phyloP scores from a whole-genome alignment of 345 rosid genomes.

The Citrus cavaleriei region DNA sequence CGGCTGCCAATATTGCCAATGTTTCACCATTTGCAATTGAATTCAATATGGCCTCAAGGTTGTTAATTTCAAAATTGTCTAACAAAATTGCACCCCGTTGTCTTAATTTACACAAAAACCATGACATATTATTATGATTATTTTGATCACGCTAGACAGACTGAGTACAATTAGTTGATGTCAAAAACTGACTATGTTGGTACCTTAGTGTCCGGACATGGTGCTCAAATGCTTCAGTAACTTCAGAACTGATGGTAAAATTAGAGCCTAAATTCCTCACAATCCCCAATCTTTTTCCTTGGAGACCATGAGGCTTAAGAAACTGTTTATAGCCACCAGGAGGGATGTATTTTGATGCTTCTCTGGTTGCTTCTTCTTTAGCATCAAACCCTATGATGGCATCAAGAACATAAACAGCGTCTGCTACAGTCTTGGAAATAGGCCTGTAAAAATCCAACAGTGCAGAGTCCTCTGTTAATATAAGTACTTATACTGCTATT shows the following conservation, averaged over 20 bases:
- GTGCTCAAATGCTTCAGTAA: conserved; percentile 11
- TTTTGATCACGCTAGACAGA: not conserved
- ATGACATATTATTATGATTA: not conserved
- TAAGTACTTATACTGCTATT: not conserved
- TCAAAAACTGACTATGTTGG: not conserved
- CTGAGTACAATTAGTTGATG: not conserved
- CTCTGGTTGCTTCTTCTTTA: conserved; percentile 40
- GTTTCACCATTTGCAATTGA: conserved; percentile 8
- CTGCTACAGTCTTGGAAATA: conserved; percentile 50
- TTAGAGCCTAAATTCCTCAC: conserved; percentile 18
- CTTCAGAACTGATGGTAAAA: not conserved
- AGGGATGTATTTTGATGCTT: conserved; percentile 47
- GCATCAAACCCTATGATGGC: conserved; percentile 52
- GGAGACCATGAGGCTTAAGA: conserved; percentile 23
- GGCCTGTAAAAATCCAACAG: conserved; percentile 38
- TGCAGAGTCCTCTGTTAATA: not conserved
- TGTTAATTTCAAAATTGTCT: conserved; percentile 20
- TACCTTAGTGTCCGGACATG: conserved; percentile 35
- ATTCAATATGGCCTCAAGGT: not conserved
- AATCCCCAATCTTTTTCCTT: conserved; percentile 33
- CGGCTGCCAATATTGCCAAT: conserved; percentile 13
- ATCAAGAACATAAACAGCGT: conserved; percentile 60
- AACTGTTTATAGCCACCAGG: conserved; percentile 57
- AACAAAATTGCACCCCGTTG: conserved; percentile 28
- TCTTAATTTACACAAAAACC: conserved; percentile 8